Percentiles rank a stretch among this genome's conserved stretches.
Evolutionary conservation across 768 basidiomycete species (phyloP).

Genomic region (Xerocomus potaroensis): DNA sequence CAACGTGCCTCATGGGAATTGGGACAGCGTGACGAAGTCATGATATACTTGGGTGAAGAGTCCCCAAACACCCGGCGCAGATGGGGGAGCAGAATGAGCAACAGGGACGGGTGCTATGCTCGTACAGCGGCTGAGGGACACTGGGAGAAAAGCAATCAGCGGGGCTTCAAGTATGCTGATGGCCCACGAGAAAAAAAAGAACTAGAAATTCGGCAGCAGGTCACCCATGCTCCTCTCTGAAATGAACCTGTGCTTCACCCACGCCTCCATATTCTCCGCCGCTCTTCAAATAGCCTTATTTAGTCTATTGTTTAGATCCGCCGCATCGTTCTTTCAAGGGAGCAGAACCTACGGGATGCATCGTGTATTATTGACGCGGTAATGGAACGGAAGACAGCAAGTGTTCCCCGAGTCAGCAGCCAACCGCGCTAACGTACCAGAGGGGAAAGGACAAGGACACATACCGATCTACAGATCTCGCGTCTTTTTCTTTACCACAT

Average conservation of each 20-base stretch:
- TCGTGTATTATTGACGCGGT: background rate
- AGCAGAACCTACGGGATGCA: background rate
- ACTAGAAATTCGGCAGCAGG: background rate
- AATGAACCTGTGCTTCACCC: background rate
- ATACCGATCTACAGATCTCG: conserved; percentile 1
- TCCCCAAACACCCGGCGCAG: background rate
- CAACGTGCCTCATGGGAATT: no score
- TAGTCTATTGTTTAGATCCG: background rate
- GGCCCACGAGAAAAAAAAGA: background rate
- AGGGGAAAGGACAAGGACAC: background rate
- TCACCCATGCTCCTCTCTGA: background rate
- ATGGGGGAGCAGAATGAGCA: background rate
- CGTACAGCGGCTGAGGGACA: background rate
- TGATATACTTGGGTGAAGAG: background rate
- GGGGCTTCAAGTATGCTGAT: background rate
- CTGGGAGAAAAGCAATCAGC: background rate
- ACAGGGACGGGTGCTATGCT: background rate
- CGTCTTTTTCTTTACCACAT: background rate
- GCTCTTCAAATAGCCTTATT: background rate
- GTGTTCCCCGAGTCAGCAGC: background rate
- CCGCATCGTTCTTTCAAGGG: background rate
- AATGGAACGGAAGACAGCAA: conserved; percentile 3
- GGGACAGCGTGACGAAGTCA: background rate
- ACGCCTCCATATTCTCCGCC: conserved; percentile 4
- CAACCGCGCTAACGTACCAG: background rate